Evolutionary conservation across 257 asterid genomes (phyloP).

Genomic region (Nicotiana sylvestris): DNA sequence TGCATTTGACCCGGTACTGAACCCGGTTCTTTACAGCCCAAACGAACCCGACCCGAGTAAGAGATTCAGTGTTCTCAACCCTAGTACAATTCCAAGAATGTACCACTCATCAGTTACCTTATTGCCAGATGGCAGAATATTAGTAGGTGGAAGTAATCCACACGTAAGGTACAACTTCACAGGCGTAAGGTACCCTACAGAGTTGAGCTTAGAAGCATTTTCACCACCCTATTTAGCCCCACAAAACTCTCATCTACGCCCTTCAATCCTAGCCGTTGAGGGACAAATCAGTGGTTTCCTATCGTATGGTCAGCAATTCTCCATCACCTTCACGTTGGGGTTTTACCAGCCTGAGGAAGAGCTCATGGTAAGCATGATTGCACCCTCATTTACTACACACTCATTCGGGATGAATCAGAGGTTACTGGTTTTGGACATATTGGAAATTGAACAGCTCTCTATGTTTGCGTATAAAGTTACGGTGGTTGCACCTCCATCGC

Average conservation of each 20-base stretch:
- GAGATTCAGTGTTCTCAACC: slow-evolving; percentile 53
- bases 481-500: slow-evolving; percentile 48
- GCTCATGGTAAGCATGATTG: slow-evolving; percentile 41
- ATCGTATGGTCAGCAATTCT: slow-evolving; percentile 47
- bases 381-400: slow-evolving; percentile 83
- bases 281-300: neutral
- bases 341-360: slow-evolving; percentile 16
- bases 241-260: slow-evolving; percentile 31
- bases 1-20: slow-evolving; percentile 15
- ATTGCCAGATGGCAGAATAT: slow-evolving; percentile 62
- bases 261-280: slow-evolving; percentile 33
- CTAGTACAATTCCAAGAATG: slow-evolving; percentile 47
- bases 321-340: slow-evolving; percentile 38
- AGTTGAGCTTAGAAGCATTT: slow-evolving; percentile 57
- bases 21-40: slow-evolving; percentile 20
- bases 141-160: slow-evolving; percentile 93
- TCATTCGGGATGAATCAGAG: slow-evolving; percentile 81
- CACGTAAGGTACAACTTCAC: slow-evolving; percentile 58
- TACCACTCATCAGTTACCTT: slow-evolving; percentile 68
- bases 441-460: slow-evolving; percentile 26
- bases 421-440: slow-evolving; percentile 41
- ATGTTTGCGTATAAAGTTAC: slow-evolving; percentile 26
- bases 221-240: slow-evolving; percentile 58
- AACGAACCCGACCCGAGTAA: slow-evolving; percentile 13
- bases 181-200: slow-evolving; percentile 57